A percentile compares a stretch with the other conserved stretches of the same genome.
Conservation (phyloP, 331 rosid genomes). For the Quercus lobata region DNA sequence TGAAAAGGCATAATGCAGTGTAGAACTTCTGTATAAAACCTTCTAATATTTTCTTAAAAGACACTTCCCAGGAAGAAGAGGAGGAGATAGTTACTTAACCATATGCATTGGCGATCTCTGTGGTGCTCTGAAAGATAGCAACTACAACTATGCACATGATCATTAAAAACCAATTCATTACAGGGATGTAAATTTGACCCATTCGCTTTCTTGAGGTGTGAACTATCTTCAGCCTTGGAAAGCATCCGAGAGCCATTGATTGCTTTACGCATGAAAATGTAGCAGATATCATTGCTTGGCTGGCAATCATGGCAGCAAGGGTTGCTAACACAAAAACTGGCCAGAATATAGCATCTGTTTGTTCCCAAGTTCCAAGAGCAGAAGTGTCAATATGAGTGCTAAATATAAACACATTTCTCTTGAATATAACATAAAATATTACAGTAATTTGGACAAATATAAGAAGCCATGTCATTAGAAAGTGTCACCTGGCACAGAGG, state of each 20-base stretch:
- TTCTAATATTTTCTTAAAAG: neutral
- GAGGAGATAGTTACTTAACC: constrained; percentile 50
- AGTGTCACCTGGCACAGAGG: constrained; percentile 88
- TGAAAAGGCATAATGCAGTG: neutral
- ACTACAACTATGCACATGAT: constrained; percentile 89
- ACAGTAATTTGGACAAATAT: neutral
- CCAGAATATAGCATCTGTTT: constrained; percentile 84
- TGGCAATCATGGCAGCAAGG: constrained; percentile 98
- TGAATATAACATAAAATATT: neutral
- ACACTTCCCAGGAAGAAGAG: constrained; percentile 4
- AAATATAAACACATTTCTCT: constrained; percentile 8
- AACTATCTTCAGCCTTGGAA: constrained; percentile 95
- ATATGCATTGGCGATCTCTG: constrained; percentile 95
- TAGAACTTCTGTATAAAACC: neutral
- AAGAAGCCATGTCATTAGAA: constrained; percentile 13
- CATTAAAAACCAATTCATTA: constrained; percentile 90
- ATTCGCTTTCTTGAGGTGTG: constrained; percentile 88
- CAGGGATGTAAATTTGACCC: constrained; percentile 94
- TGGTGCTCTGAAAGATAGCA: constrained; percentile 76
- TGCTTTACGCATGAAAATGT: constrained; percentile 96
- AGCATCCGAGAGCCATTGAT: constrained; percentile 99
- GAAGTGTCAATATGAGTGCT: constrained; percentile 12
- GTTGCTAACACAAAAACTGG: constrained; percentile 93
- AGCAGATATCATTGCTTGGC: constrained; percentile 99
- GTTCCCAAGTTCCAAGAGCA: constrained; percentile 28